Evolutionary conservation across 1,139 yeast genomes (phyloP).

Genomic region (Protomyces arabidopsidicola): DNA sequence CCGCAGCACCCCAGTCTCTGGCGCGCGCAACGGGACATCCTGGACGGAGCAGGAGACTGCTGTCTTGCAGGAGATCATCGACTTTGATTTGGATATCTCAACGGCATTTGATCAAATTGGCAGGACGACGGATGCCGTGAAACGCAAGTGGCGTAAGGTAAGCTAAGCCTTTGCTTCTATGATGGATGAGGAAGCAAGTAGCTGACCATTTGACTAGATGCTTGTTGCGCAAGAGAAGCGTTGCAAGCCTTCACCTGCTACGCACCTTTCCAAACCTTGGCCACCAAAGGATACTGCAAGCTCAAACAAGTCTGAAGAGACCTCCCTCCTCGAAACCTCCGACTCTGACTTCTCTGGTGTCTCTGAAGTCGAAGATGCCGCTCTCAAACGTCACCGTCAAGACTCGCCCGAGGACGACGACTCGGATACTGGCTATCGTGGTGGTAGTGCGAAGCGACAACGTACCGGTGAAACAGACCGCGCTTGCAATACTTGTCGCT

Average conservation of each 20-base stretch:
- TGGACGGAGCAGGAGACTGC: slow-evolving; percentile 11
- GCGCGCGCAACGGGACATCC: slow-evolving; percentile 12
- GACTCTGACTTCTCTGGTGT: slow-evolving; percentile 3
- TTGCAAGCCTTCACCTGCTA: no score
- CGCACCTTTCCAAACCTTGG: neutral
- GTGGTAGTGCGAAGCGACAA: neutral
- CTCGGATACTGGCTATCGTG: neutral
- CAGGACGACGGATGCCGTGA: slow-evolving; percentile 17
- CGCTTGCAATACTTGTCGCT: slow-evolving; percentile 13
- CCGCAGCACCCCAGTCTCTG: slow-evolving; percentile 1
- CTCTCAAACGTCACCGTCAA: neutral
- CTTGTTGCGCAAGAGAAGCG: neutral
- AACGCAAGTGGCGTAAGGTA: slow-evolving; percentile 26
- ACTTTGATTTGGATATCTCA: neutral
- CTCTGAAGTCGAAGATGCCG: neutral
- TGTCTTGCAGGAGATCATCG: slow-evolving; percentile 1
- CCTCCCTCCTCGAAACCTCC: neutral
- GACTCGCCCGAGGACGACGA: neutral
- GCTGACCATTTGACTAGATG: neutral
- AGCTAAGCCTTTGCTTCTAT: neutral
- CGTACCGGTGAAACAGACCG: neutral
- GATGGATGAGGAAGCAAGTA: neutral
- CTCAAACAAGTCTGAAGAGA: neutral
- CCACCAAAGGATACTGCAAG: neutral
- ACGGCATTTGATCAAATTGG: slow-evolving; percentile 13